A percentile compares a stretch with the other conserved stretches of the same genome.
phyloP scores from a whole-genome alignment of 1,284 basidiomycete species.

The Malassezia vespertilionis region DNA sequence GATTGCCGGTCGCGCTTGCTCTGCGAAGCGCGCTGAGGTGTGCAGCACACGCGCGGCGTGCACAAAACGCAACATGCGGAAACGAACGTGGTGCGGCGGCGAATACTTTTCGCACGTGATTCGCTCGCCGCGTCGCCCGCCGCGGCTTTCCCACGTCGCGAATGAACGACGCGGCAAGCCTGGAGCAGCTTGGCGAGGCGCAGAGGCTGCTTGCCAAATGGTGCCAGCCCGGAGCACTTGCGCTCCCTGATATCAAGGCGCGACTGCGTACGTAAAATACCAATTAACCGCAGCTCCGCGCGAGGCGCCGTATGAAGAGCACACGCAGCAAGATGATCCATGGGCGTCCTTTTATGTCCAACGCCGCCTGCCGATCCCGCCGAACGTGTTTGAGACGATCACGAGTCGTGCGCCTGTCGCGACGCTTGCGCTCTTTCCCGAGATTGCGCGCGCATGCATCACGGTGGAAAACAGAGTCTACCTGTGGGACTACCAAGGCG shows the following conservation, averaged over 20 bases:
- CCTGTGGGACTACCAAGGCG: constrained; percentile 90
- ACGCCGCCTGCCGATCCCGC: constrained; percentile 32
- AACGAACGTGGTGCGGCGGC: too few relatives aligned
- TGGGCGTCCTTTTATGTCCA: constrained; percentile 33
- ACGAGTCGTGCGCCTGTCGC: constrained; percentile 31
- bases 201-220: constrained; percentile 14
- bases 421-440: constrained; percentile 65
- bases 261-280: constrained; percentile 10
- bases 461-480: constrained; percentile 87
- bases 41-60: neutral
- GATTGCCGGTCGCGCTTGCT: constrained; percentile 49
- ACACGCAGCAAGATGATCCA: constrained; percentile 25
- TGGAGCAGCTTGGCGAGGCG: constrained; percentile 14
- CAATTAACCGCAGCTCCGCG: constrained; percentile 22
- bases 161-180: constrained; percentile 11
- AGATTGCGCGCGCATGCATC: constrained; percentile 90
- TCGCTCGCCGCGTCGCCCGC: neutral
- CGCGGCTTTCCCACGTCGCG: neutral
- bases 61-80: neutral
- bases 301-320: constrained; percentile 35
- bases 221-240: constrained; percentile 16
- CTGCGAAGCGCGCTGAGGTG: neutral
- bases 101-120: too few relatives aligned
- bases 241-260: constrained; percentile 16
- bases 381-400: constrained; percentile 34